Evolutionary conservation across 2,329 filamentous ascomycete species (phyloP).

Genomic region (Bipolaris victoriae): DNA sequence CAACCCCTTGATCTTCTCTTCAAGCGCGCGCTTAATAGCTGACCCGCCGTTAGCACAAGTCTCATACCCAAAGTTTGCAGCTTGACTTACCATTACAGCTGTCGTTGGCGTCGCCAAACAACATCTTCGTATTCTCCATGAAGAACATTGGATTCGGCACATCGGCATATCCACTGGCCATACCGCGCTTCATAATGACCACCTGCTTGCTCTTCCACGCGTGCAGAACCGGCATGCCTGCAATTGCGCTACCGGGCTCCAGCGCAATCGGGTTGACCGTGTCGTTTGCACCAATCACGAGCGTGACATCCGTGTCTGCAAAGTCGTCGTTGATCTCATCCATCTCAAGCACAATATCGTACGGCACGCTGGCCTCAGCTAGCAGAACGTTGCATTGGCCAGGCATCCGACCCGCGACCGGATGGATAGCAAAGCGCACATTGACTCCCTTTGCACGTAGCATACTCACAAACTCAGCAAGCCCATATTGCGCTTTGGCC

Average conservation of each 20-base stretch:
- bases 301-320: constrained; percentile 79
- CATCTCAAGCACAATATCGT: constrained; percentile 93
- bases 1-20: constrained; percentile 43
- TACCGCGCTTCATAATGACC: constrained; percentile 89
- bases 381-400: constrained; percentile 91
- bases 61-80: background rate
- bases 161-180: constrained; percentile 89
- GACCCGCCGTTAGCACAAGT: constrained; percentile 21
- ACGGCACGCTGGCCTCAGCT: constrained; percentile 85
- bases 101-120: constrained; percentile 87
- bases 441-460: constrained; percentile 77
- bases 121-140: constrained; percentile 87
- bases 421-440: constrained; percentile 88
- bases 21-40: constrained; percentile 48
- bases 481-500: constrained; percentile 89
- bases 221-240: constrained; percentile 90
- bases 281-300: constrained; percentile 91
- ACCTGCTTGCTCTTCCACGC: constrained; percentile 95
- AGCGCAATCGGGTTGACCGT: constrained; percentile 90
- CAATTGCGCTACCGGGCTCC: constrained; percentile 82
- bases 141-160: constrained; percentile 94
- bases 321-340: constrained; percentile 97
- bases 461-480: constrained; percentile 78
- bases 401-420: constrained; percentile 89
- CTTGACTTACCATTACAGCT: constrained; percentile 70